Evolutionary conservation across 73 alveolate genomes (phyloP), one percentile per base, ranked within the genome.

Genomic region (Loxodes magnus): DNA sequence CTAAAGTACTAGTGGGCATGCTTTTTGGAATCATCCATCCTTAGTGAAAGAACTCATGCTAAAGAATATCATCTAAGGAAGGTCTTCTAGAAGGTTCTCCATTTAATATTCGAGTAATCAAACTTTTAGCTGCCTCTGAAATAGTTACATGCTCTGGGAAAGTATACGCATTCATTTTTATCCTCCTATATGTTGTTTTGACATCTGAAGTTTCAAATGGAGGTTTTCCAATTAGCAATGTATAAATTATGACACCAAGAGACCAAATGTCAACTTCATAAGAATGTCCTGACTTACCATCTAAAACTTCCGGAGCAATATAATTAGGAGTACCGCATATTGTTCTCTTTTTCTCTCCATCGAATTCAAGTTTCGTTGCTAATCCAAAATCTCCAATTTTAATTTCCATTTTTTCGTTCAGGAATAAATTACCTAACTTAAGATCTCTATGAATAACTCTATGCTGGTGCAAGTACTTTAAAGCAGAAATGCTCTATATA

Each of bases 201-300:
- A 85, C 88, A 64, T 86, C 90, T 23, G 43, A 64, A 22, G 95
- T 71, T 61, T 87, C 92, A 62, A 83, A 87, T 15, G 97, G 97
- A 27, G 94, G 94, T 35, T 55, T 77, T 5, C 97, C 95, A 5
- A 73, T 52, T 16, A 87, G 43, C 41, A 87, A 53, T 39, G 90
- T 72, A 52, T 83, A 87, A 2, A 79, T 64, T 15, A 87, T 87
- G 30, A 83, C 77, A 22, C 97, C 97, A 14, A 87, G 42, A 5
- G 91, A 65, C 97, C 97, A 87, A 9, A 71, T 73, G 57, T 87
- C 97, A 19, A 83, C 95, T 60, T 73, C 88, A 73, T 66, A 78
- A 16, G 93, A 75, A 73, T 87, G 93, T 5, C 95, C 95, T 28
- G 43, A 27, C 35, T 77, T 64, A 7, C 69, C 61, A n/a, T 78